Evolutionary conservation across 176 grass and related monocot genomes (phyloP).

Genomic region (Aechmea fasciata): DNA sequence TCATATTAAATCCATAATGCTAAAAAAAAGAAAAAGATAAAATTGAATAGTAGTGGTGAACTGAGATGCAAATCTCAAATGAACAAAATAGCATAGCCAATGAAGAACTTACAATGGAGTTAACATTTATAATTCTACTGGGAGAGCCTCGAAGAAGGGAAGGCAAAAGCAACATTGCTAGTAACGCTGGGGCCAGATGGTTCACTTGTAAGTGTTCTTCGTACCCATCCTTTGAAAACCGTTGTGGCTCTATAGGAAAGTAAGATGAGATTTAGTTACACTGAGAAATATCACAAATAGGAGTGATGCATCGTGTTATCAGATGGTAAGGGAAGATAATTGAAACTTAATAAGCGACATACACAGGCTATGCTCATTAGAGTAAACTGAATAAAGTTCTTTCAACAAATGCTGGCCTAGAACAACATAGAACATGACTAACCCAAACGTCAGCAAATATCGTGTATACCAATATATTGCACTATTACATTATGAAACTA

Average conservation of each 20-base stretch:
- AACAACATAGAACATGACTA: too few species aligned
- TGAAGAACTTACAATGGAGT: conserved; percentile 70
- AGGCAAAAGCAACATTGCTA: conserved; percentile 79
- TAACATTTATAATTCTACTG: conserved; percentile 90
- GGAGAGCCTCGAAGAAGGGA: conserved; percentile 92
- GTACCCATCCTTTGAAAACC: conserved; percentile 80
- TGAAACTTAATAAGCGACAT: neutral
- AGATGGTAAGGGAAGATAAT: neutral
- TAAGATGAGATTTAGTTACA: conserved; percentile 2
- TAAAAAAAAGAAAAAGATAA: neutral
- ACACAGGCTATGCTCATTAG: too few species aligned
- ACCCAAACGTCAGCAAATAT: too few species aligned
- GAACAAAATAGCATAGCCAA: neutral
- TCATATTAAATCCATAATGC: neutral
- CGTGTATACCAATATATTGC: too few species aligned
- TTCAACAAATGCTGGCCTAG: too few species aligned
- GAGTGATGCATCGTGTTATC: neutral
- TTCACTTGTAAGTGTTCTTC: conserved; percentile 99
- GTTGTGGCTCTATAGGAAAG: conserved; percentile 53
- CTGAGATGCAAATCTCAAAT: neutral
- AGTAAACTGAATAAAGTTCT: too few species aligned
- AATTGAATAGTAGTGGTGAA: neutral
- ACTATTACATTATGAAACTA: too few species aligned
- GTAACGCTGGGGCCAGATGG: conserved; percentile 85
- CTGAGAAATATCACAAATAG: conserved; percentile 1